These are phyloP conservation scores for Penicillium waksmanii DNA, from an alignment of 495 filamentous ascomycete species.

Conservation along the genomic window DNA sequence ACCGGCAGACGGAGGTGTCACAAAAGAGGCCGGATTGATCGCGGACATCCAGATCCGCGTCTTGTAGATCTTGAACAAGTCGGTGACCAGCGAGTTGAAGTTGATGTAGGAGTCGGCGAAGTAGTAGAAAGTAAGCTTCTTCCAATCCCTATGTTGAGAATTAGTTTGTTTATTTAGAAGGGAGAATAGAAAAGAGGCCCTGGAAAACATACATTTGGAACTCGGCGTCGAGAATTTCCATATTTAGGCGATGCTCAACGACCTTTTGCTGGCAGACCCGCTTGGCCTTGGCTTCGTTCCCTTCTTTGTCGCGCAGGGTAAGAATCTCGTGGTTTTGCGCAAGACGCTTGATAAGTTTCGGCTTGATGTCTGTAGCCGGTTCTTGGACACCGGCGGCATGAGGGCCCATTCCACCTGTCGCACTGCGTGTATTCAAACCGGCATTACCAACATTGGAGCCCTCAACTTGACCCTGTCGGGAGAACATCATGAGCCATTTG, in stretches of 20 bases:
- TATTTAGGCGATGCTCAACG: constrained; percentile 87
- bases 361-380: constrained; percentile 78
- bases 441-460: constrained; percentile 58
- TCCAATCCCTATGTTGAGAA: constrained; percentile 77
- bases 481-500: constrained; percentile 97
- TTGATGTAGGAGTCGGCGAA: constrained; percentile 98
- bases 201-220: constrained; percentile 84
- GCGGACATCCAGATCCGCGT: constrained; percentile 99
- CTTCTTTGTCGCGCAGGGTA: constrained; percentile 89
- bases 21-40: constrained; percentile 96
- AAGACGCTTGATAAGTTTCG: constrained; percentile 93
- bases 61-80: constrained; percentile 98
- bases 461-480: constrained; percentile 66
- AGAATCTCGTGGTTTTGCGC: constrained; percentile 89
- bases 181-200: constrained; percentile 1
- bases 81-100: constrained; percentile 95
- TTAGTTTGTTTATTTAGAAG: constrained; percentile 2
- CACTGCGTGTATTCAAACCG: constrained; percentile 58
- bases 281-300: constrained; percentile 96
- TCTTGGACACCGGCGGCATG: constrained; percentile 76
- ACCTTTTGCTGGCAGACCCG: constrained; percentile 96
- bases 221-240: constrained; percentile 99
- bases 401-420: constrained; percentile 75
- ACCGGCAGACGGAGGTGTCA: constrained; percentile 71
- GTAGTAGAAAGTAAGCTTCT: constrained; percentile 98